Percentiles rank a stretch among this genome's conserved stretches.
These are phyloP conservation scores for Penstemon eatonii DNA, from an alignment of 257 asterid genomes.

Conservation along the genomic window DNA sequence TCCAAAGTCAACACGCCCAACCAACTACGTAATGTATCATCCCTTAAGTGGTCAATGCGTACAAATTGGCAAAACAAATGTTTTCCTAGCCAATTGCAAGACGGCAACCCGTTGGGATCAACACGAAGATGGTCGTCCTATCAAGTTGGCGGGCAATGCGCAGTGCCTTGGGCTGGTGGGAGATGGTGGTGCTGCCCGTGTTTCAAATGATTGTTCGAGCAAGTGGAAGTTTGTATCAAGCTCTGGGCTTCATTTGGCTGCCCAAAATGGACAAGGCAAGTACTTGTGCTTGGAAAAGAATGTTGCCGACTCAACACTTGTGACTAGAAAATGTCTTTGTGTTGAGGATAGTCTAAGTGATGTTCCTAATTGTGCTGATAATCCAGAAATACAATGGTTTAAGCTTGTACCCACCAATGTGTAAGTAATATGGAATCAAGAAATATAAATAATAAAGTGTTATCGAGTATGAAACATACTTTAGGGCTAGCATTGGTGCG, in stretches of 20 bases:
- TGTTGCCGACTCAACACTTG: constrained; percentile 27
- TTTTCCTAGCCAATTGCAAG: constrained; percentile 36
- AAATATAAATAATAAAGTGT: background rate
- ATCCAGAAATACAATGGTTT: constrained; percentile 74
- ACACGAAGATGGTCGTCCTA: constrained; percentile 35
- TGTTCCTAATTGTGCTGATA: constrained; percentile 39
- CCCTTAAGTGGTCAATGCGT: constrained; percentile 61
- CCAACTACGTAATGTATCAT: constrained; percentile 44
- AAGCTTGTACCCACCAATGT: constrained; percentile 52
- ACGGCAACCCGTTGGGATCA: constrained; percentile 41
- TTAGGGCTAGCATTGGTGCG: no score
- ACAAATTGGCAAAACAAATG: constrained; percentile 3
- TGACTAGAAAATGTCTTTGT: constrained; percentile 56
- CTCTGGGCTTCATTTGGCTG: constrained; percentile 50
- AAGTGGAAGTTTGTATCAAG: constrained; percentile 49
- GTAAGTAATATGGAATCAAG: background rate
- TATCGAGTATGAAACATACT: no score
- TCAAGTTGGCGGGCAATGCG: constrained; percentile 34
- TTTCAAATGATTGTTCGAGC: constrained; percentile 45
- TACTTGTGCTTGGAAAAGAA: constrained; percentile 59
- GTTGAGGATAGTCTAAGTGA: constrained; percentile 40
- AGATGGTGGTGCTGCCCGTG: constrained; percentile 33
- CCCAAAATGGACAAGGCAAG: constrained; percentile 36
- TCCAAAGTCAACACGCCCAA: constrained; percentile 31
- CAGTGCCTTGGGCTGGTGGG: constrained; percentile 42